Evolutionary conservation across 208 protist genomes (phyloP).

Genomic region (Leishmania braziliensis): DNA sequence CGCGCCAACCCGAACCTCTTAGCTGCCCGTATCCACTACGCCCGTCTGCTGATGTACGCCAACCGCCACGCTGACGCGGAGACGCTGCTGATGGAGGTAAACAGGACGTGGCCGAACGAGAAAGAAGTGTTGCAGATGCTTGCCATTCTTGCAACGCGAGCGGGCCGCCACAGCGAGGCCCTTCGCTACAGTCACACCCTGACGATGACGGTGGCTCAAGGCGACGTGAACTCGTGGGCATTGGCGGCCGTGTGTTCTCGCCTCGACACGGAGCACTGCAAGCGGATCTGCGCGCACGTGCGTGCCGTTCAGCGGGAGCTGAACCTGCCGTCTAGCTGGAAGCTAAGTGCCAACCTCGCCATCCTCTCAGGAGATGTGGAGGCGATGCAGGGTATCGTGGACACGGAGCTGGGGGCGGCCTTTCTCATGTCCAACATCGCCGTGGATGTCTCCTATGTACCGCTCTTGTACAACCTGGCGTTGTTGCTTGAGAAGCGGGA

Average conservation of each 20-base stretch:
- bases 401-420: slow-evolving; percentile 69
- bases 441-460: slow-evolving; percentile 57
- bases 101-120: slow-evolving; percentile 67
- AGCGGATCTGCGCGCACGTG: slow-evolving; percentile 41
- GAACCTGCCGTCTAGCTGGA: slow-evolving; percentile 40
- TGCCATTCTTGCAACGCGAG: slow-evolving; percentile 51
- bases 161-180: slow-evolving; percentile 64
- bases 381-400: slow-evolving; percentile 72
- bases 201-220: slow-evolving; percentile 61
- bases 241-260: slow-evolving; percentile 73
- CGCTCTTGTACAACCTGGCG: slow-evolving; percentile 83
- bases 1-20: slow-evolving; percentile 64
- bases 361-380: slow-evolving; percentile 51
- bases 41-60: slow-evolving; percentile 57
- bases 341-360: slow-evolving; percentile 74
- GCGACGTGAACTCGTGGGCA: slow-evolving; percentile 67
- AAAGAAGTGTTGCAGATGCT: slow-evolving; percentile 85
- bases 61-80: slow-evolving; percentile 51
- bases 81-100: slow-evolving; percentile 54
- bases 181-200: slow-evolving; percentile 66
- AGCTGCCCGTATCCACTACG: slow-evolving; percentile 77
- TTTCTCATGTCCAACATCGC: slow-evolving; percentile 35
- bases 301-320: slow-evolving; percentile 53
- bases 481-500: slow-evolving; percentile 65
- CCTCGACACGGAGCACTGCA: slow-evolving; percentile 56